A percentile compares a stretch with the other conserved stretches of the same genome.
Conservation (phyloP, 169 alveolate genomes). For the Theileria luwenshuni region DNA sequence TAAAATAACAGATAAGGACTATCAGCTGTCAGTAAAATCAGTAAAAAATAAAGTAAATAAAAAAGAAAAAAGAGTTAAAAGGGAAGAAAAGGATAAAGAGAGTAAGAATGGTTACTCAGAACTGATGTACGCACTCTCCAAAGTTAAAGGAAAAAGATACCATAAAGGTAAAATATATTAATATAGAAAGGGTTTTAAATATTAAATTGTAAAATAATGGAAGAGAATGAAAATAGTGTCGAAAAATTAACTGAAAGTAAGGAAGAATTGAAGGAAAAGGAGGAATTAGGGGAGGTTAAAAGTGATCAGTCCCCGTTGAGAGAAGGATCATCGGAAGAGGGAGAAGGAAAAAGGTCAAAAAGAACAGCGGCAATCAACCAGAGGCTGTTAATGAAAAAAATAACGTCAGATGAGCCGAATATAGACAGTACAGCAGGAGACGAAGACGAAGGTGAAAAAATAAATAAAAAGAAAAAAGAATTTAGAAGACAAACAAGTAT, state of each 20-base stretch:
- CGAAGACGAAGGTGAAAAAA: background rate
- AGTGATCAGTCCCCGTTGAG: background rate
- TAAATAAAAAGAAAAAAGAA: background rate
- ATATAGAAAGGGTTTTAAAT: background rate
- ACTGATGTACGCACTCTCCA: slow-evolving; percentile 1
- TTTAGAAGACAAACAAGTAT: background rate
- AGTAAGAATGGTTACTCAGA: background rate
- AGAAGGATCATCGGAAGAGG: background rate
- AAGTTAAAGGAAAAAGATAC: slow-evolving; percentile 18
- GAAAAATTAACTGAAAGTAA: background rate
- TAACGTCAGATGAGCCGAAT: slow-evolving; percentile 19
- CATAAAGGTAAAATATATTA: slow-evolving; percentile 24
- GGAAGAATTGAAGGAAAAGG: slow-evolving; percentile 5
- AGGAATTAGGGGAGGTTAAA: slow-evolving; percentile 5
- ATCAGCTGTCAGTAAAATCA: background rate
- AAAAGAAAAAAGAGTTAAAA: background rate
- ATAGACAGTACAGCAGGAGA: background rate
- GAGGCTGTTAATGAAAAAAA: slow-evolving; percentile 34
- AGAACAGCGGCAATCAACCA: slow-evolving; percentile 39
- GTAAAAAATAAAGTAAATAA: background rate
- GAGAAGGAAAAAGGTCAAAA: slow-evolving; percentile 4
- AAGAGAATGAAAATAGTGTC: background rate
- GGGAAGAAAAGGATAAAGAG: slow-evolving; percentile 19
- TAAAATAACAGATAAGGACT: slow-evolving; percentile 40
- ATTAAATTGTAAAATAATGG: slow-evolving; percentile 1